Base-by-base conservation (phyloP, 441 rosid genomes). In the Gossypium armourianum region DNA sequence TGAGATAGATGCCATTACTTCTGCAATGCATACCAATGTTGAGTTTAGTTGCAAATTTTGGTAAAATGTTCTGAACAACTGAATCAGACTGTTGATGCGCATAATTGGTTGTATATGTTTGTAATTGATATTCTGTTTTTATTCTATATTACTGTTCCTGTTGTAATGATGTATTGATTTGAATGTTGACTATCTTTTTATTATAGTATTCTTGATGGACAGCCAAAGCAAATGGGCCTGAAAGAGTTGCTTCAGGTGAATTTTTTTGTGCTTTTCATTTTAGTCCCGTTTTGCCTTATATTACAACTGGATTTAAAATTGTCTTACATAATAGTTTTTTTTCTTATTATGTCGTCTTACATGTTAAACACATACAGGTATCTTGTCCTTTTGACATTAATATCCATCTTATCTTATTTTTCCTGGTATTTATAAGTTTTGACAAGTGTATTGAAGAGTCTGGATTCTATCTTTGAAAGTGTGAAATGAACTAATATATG, bases 211-310 rank as follows among this genome's bases (percentile, higher is more conserved):
- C 82, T 86, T 57, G 72, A 87, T 79, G 97, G 96, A 74, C 95
- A 90, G 49, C 98, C 98, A 4, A 91, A 86, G 83, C 91, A 64
- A 77, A 91, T 91, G 96, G 96, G 98, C 52, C 77, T 93, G 62
- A 88, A 86, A 82, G 96, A 91, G 59, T 43, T 93, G 76, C 96
- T 93, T 79, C 91, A 93, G 95, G 98, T 91, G 78, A 83, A 71
- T 73, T 55, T 20, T 20, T 0, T 68, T 26, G 21, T 47, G 4
- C 65, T 32, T 54, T 36, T 7, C 9, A 36, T 47, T 23, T 65
- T 23, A 65, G 17, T 24, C 58, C 57, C 9, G 4, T 3, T 49
- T 49, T 66, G 15, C 55, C 6, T 23, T 24, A 28, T 26, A 58
- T 60, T 29, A 15, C 47, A 47, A 49, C 13, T 65, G 69, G 49